A percentile compares a stretch with the other conserved stretches of the same genome.
Conservation (phyloP, 1,139 yeast genomes). For the Kurtzmaniella quercitrusa region DNA sequence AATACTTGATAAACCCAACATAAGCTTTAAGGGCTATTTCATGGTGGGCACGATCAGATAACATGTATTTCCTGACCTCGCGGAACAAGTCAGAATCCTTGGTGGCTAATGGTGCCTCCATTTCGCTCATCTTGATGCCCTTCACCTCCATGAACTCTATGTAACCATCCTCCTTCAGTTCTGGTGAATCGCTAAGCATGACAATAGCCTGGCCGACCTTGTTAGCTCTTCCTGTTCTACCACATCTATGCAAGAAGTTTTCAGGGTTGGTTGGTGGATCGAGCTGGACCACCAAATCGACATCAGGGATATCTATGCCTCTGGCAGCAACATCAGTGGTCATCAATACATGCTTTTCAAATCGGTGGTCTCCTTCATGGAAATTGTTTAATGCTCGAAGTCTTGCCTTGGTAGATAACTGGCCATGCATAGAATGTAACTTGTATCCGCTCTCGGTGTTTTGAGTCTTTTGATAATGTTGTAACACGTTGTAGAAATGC, state of each 20-base stretch:
- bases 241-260: conserved; percentile 83
- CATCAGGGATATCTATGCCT: conserved; percentile 91
- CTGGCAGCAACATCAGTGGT: conserved; percentile 90
- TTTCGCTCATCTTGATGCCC: conserved; percentile 50
- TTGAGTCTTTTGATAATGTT: conserved; percentile 18
- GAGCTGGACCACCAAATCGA: conserved; percentile 78
- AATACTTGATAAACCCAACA: conserved; percentile 79
- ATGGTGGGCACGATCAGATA: conserved; percentile 72
- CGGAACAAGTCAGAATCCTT: conserved; percentile 28
- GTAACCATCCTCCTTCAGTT: conserved; percentile 73
- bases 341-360: conserved; percentile 57
- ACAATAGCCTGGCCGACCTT: conserved; percentile 75
- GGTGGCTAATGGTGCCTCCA: conserved; percentile 24
- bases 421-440: conserved; percentile 79
- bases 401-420: conserved; percentile 70
- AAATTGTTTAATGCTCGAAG: conserved; percentile 65
- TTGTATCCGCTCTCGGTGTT: conserved; percentile 22
- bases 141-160: conserved; percentile 77
- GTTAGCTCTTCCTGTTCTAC: conserved; percentile 91
- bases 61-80: conserved; percentile 51
- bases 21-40: conserved; percentile 77
- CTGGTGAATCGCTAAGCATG: conserved; percentile 49
- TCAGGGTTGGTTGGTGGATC: conserved; percentile 94
- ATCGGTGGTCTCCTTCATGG: conserved; percentile 33
- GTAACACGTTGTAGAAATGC: conserved; percentile 61